Percentiles rank a stretch among this genome's conserved stretches.
These are phyloP conservation scores for Lunasporangiospora selenospora DNA, from an alignment of 192 early-diverging fungal genomes.

Conservation along the genomic window DNA sequence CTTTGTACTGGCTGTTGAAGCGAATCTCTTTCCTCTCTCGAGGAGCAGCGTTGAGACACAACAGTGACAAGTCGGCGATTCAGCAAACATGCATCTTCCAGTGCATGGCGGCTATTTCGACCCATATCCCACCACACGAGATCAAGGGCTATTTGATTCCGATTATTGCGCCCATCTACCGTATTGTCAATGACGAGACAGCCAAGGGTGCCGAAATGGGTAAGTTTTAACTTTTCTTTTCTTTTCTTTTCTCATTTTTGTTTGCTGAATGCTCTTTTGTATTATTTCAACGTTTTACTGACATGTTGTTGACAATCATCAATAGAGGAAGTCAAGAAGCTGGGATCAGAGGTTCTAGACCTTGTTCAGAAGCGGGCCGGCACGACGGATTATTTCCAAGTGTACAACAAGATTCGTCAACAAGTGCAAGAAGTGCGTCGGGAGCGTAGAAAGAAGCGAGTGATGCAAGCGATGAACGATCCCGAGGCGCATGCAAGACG, in stretches of 20 bases:
- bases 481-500: conserved; percentile 76
- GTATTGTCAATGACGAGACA: conserved; percentile 77
- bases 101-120: conserved; percentile 89
- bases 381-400: conserved; percentile 68
- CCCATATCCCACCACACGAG: conserved; percentile 63
- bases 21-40: conserved; percentile 70
- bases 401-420: conserved; percentile 72
- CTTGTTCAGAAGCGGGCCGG: conserved; percentile 79
- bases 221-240: conserved; percentile 46
- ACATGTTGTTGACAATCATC: not conserved
- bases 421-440: conserved; percentile 66
- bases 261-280: not conserved
- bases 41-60: conserved; percentile 56
- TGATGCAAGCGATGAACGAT: conserved; percentile 71
- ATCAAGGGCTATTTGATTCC: conserved; percentile 70
- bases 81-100: conserved; percentile 87
- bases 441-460: conserved; percentile 67
- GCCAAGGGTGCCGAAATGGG: conserved; percentile 67
- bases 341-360: conserved; percentile 83
- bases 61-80: conserved; percentile 38
- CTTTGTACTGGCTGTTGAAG: conserved; percentile 67
- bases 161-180: conserved; percentile 82
- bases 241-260: not conserved
- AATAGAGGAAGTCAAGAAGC: conserved; percentile 72
- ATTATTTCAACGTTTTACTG: not conserved